These are phyloP conservation scores for Fragaria ananassa DNA, from an alignment of 306 rosid genomes.

Conservation along the genomic window DNA sequence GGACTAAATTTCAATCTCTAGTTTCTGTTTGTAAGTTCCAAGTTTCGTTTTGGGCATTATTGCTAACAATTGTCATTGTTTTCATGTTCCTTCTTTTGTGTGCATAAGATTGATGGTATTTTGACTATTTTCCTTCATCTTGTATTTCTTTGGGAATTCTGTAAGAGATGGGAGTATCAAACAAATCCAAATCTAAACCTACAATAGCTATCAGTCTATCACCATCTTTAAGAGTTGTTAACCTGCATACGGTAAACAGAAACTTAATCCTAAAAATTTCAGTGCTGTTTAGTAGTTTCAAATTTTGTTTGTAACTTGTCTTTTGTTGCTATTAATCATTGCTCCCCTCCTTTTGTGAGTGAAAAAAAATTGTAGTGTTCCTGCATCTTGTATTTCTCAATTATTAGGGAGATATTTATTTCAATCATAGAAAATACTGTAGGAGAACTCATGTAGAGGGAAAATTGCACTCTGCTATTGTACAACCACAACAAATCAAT, in stretches of 20 bases:
- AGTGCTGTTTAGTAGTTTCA: not conserved
- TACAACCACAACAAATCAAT: constrained; percentile 11
- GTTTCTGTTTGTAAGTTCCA: not conserved
- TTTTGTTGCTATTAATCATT: not conserved
- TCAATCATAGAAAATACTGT: not conserved
- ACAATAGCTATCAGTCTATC: too few species aligned
- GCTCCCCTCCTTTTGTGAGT: not conserved
- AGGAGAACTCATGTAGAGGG: not conserved
- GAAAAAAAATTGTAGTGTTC: not conserved
- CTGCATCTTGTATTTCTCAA: not conserved
- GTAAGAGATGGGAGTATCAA: too few species aligned
- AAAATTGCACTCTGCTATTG: not conserved
- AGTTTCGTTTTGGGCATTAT: not conserved
- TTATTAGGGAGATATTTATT: not conserved
- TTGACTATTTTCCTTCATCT: not conserved
- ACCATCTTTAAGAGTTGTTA: not conserved
- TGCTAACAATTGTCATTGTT: not conserved
- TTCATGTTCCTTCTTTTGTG: not conserved
- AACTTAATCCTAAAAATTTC: not conserved
- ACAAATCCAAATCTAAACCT: too few species aligned
- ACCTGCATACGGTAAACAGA: not conserved
- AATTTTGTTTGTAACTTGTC: not conserved
- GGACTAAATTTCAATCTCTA: not conserved
- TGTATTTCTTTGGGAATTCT: not conserved
- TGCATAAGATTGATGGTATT: not conserved